Base-by-base conservation (phyloP, 306 rosid species). In the Castanea sativa region DNA sequence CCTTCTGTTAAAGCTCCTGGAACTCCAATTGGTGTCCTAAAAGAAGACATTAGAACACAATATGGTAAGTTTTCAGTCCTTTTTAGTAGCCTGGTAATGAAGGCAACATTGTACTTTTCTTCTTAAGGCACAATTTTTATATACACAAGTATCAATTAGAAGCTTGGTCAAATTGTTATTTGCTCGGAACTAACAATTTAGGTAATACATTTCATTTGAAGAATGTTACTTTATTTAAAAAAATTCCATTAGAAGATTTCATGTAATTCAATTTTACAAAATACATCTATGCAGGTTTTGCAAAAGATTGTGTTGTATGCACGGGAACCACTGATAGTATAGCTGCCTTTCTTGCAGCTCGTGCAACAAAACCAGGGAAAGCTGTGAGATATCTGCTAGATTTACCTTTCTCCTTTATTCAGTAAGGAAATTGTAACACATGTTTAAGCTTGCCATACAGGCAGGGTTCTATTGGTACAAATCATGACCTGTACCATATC, bases 321-420 rank as follows among this genome's bases (percentile, higher is more conserved):
- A 65, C 92, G 0, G 98, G 98, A 91, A 94, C 98, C 83, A 94
- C 98, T 5, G 98, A 94, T 81, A 94, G 98, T 71, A 91, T 94
- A 78, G 98, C 98, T 60, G 98, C 98, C 41, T 92, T 94, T 87
- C 93, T 92, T 70, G 98, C 98, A 20, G 94, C 98, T 73, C 88
- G 91, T 32, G 98, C 92, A 69, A 90, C 91, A 69, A 82, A 87
- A 76, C 90, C 97, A 2, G 98, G 98, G 80, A 82, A 94, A 85
- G 97, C 98, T 69, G 98, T 92, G 80, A 88, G 88, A 67, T 74
- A 71, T 73, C 76, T 72, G 65, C 73, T n/a, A 58, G 71, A 73
- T 20, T 71, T 58, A n/a, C 64, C 41, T 73, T 65, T 59, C 65
- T 59, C 64, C 15, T 73, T 73, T 58, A 30, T 20, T 51, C 74